phyloP scores from a whole-genome alignment of 2,329 filamentous ascomycete species.

The Fusarium ambrosium region DNA sequence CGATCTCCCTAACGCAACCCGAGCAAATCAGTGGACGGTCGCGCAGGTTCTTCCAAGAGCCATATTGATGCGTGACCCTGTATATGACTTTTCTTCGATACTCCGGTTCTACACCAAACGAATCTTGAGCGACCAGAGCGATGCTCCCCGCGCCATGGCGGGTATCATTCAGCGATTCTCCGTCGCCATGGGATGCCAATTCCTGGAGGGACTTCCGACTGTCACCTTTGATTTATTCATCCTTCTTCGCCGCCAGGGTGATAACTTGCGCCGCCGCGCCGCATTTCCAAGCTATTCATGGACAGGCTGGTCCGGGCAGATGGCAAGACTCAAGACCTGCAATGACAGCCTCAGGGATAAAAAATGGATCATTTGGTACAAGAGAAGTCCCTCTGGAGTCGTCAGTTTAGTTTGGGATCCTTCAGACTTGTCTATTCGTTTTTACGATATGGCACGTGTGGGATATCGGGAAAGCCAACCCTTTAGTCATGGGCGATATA shows the following conservation, averaged over 20 bases:
- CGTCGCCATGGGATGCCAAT: neutral
- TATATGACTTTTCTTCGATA: neutral
- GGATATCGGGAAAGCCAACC: slow-evolving; percentile 4
- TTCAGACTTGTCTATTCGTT: neutral
- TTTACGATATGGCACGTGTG: neutral
- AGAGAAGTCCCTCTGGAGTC: slow-evolving; percentile 6
- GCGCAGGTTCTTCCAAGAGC: neutral
- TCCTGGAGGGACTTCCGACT: slow-evolving; percentile 6
- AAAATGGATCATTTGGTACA: slow-evolving; percentile 34
- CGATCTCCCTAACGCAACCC: neutral
- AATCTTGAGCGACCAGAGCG: slow-evolving; percentile 9
- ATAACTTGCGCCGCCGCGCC: neutral
- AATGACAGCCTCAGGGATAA: neutral
- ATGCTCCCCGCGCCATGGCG: slow-evolving; percentile 6
- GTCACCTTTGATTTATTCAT: slow-evolving; percentile 16
- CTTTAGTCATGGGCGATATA: neutral
- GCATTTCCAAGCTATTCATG: slow-evolving; percentile 31
- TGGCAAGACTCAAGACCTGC: neutral
- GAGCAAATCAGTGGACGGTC: fast-evolving
- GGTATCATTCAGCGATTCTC: slow-evolving; percentile 9
- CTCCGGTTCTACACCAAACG: slow-evolving; percentile 7
- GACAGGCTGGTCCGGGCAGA: slow-evolving; percentile 18
- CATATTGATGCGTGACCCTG: neutral
- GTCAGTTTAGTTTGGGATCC: slow-evolving; percentile 16
- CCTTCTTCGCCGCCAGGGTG: fast-evolving